These are phyloP conservation scores for Trebouxia sp. DNA, from an alignment of 139 green algal species.

Conservation along the genomic window DNA sequence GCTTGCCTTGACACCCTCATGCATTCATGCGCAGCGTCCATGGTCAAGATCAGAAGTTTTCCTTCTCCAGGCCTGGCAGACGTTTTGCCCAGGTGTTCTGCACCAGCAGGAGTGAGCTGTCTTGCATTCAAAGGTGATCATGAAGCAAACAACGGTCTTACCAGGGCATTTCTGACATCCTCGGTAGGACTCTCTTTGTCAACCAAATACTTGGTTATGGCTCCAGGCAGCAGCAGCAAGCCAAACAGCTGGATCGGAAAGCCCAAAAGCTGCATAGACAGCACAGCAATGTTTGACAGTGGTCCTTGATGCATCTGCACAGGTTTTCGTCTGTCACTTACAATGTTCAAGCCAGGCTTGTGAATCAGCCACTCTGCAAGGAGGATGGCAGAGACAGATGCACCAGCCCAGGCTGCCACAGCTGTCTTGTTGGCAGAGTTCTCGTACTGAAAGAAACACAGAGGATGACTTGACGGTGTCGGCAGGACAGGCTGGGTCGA, in stretches of 20 bases:
- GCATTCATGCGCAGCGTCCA: no score
- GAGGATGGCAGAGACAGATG: constrained; percentile 50
- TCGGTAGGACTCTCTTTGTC: constrained; percentile 40
- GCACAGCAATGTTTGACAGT: background rate
- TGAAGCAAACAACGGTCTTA: constrained; percentile 2
- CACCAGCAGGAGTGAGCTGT: no score
- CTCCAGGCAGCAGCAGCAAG: constrained; percentile 52
- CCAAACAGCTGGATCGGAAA: constrained; percentile 68
- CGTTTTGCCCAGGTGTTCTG: constrained; percentile 35
- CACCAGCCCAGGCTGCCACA: constrained; percentile 42
- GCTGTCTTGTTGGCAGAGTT: constrained; percentile 65
- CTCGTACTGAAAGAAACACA: constrained; percentile 51
- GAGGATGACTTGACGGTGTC: no score
- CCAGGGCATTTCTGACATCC: constrained; percentile 34
- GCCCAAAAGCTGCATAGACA: constrained; percentile 55
- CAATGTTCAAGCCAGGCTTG: constrained; percentile 64
- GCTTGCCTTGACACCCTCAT: no score
- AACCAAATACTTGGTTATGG: constrained; percentile 49
- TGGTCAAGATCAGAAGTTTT: background rate
- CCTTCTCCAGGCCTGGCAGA: constrained; percentile 57
- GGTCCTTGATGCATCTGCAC: background rate
- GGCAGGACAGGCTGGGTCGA: no score
- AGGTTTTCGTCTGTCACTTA: no score
- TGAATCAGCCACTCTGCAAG: constrained; percentile 73
- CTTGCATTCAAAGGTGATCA: no score